Evolutionary conservation across 177 flowering plant species (phyloP).

Genomic region (Vitis hybrid): DNA sequence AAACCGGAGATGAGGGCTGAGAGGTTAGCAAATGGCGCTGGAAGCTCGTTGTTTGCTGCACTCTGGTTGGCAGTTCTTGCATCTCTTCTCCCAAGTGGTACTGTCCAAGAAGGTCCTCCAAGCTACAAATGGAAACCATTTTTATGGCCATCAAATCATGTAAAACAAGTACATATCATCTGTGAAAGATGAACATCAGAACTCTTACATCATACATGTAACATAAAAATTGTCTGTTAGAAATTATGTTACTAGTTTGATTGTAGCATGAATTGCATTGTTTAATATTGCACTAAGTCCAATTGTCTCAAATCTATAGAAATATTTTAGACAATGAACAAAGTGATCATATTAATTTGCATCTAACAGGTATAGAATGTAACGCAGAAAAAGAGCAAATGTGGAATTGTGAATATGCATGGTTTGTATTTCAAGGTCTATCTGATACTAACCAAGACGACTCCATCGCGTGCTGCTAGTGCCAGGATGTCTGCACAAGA

Average conservation of each 20-base stretch:
- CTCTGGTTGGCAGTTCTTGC: slow-evolving; percentile 45
- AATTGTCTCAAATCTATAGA: background rate
- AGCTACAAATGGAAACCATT: slow-evolving; percentile 17
- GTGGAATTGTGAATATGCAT: too few species aligned
- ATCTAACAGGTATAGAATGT: too few species aligned
- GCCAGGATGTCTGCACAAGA: slow-evolving; percentile 52
- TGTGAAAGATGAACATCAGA: too few species aligned
- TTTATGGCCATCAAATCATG: too few species aligned
- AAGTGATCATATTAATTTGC: background rate
- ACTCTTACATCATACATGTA: too few species aligned
- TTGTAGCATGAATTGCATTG: too few species aligned
- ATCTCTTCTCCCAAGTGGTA: slow-evolving; percentile 43
- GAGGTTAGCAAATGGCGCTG: slow-evolving; percentile 35
- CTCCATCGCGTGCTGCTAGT: slow-evolving; percentile 39
- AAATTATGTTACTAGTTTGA: too few species aligned
- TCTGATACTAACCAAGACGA: slow-evolving; percentile 22
- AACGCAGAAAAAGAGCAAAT: too few species aligned
- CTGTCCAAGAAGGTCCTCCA: slow-evolving; percentile 39
- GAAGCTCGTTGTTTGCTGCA: slow-evolving; percentile 41
- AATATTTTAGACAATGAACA: background rate
- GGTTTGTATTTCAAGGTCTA: too few species aligned
- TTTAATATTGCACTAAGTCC: slow-evolving; percentile 1
- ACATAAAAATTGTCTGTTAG: too few species aligned
- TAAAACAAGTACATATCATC: too few species aligned
- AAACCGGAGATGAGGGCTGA: slow-evolving; percentile 35